phyloP scores from a whole-genome alignment of 495 filamentous ascomycete species.

The Parachaetomium inaequale region DNA sequence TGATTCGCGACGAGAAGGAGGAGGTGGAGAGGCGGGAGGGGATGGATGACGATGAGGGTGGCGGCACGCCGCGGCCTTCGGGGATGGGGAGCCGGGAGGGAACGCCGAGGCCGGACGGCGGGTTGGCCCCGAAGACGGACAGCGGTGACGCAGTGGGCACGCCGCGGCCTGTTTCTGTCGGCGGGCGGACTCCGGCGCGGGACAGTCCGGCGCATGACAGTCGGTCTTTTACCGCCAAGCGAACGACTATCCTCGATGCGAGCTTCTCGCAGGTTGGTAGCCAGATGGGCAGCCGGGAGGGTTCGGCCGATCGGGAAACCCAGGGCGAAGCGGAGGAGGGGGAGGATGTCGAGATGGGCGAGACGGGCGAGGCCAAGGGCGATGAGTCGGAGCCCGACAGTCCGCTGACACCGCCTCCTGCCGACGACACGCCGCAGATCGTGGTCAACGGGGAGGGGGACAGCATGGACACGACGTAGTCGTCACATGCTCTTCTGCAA shows the following conservation, averaged over 20 bases:
- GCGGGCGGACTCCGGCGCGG: conserved; percentile 63
- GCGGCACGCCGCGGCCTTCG: conserved; percentile 37
- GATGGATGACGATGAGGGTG: conserved; percentile 69
- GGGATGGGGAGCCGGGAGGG: conserved; percentile 37
- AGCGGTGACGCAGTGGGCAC: conserved; percentile 43
- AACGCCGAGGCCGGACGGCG: conserved; percentile 41
- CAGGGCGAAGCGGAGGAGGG: conserved; percentile 54
- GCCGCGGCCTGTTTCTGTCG: conserved; percentile 45
- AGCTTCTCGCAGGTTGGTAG: conserved; percentile 45
- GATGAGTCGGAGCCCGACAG: conserved; percentile 40
- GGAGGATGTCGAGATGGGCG: conserved; percentile 59
- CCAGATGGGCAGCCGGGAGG: conserved; percentile 27
- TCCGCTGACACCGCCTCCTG: conserved; percentile 33
- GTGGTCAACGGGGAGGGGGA: conserved; percentile 55
- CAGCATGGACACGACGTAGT: conserved; percentile 65
- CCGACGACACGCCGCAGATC: conserved; percentile 48
- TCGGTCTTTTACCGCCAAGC: conserved; percentile 33
- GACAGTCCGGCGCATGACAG: conserved; percentile 42
- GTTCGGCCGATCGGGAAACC: conserved; percentile 15
- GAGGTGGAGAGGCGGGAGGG: conserved; percentile 71
- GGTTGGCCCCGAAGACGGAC: conserved; percentile 35
- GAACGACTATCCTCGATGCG: conserved; percentile 43
- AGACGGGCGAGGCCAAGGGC: conserved; percentile 35
- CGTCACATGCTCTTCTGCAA: neutral
- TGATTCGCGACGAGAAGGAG: conserved; percentile 96